Evolutionary conservation across 148 eudicot species (phyloP).

Genomic region (Silene latifolia): DNA sequence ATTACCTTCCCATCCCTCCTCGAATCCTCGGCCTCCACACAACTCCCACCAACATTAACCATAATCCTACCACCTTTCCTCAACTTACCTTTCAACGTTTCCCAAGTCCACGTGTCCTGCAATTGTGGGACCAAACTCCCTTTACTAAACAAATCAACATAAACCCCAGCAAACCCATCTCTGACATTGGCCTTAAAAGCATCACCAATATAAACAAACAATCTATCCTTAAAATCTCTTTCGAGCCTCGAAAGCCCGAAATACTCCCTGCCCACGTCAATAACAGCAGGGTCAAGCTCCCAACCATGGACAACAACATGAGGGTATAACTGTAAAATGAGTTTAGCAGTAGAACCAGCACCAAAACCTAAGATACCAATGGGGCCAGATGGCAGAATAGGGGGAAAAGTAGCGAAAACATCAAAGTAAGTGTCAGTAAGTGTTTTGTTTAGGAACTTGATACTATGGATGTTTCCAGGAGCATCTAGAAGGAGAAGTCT

Average conservation of each 20-base stretch:
- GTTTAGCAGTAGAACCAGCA: constrained; percentile 69
- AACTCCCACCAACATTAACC: constrained; percentile 93
- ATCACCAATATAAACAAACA: constrained; percentile 54
- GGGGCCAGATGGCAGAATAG: constrained; percentile 73
- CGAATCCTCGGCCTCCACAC: constrained; percentile 79
- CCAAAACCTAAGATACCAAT: constrained; percentile 78
- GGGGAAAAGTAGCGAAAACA: constrained; percentile 76
- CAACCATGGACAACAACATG: constrained; percentile 63
- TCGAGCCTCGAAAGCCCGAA: constrained; percentile 54
- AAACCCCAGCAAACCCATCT: constrained; percentile 59
- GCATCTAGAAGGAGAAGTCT: constrained; percentile 70
- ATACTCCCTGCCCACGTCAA: constrained; percentile 61
- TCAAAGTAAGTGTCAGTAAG: constrained; percentile 73
- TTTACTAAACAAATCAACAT: constrained; percentile 72
- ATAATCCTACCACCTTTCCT: constrained; percentile 81
- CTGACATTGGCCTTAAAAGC: constrained; percentile 44
- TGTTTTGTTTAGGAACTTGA: constrained; percentile 42
- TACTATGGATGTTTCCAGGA: constrained; percentile 88
- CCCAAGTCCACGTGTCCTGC: constrained; percentile 66
- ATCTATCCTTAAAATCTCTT: constrained; percentile 34
- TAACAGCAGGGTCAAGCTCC: constrained; percentile 76
- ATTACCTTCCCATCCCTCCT: constrained; percentile 57
- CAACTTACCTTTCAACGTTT: constrained; percentile 50
- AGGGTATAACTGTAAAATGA: constrained; percentile 54
- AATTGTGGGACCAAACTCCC: constrained; percentile 75